phyloP scores from a whole-genome alignment of 2,329 filamentous ascomycete species.

The Scedosporium aurantiacum region DNA sequence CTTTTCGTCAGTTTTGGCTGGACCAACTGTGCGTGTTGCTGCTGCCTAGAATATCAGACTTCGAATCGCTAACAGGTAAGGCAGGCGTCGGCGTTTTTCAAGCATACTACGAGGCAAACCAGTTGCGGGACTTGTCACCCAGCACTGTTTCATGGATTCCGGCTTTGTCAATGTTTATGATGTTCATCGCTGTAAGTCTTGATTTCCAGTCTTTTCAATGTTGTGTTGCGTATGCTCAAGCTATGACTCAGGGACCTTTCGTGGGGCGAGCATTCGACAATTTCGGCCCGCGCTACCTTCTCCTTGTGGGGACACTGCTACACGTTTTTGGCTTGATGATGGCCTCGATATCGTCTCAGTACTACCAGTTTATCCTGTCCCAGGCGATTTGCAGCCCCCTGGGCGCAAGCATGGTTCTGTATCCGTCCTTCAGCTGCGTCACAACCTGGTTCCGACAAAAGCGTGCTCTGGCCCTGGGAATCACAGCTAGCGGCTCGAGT shows the following conservation, averaged over 20 bases:
- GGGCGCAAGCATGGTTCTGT: too few species aligned
- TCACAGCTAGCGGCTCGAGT: conserved; percentile 23
- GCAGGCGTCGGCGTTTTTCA: conserved; percentile 32
- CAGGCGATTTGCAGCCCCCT: too few species aligned
- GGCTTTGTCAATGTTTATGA: conserved; percentile 23
- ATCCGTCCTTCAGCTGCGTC: conserved; percentile 16
- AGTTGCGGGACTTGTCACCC: conserved; percentile 28
- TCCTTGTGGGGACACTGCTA: conserved; percentile 35
- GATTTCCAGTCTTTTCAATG: conserved; percentile 11
- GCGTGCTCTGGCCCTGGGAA: conserved; percentile 23
- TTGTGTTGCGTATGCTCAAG: conserved; percentile 18
- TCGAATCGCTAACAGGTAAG: too few species aligned
- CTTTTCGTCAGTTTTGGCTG: conserved; percentile 16
- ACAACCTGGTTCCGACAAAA: conserved; percentile 23
- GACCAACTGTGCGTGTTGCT: conserved; percentile 12
- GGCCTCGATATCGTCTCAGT: conserved; percentile 29
- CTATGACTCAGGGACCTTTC: conserved; percentile 25
- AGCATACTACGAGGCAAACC: conserved; percentile 33
- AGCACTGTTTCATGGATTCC: conserved; percentile 40
- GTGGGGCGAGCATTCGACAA: conserved; percentile 39
- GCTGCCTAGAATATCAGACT: too few species aligned
- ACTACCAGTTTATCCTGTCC: conserved; percentile 19
- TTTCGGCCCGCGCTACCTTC: conserved; percentile 42
- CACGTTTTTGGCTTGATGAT: conserved; percentile 50
- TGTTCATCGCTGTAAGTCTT: conserved; percentile 10